phyloP scores from a whole-genome alignment of 192 early-diverging fungal species.

The Linnemannia zychae region DNA sequence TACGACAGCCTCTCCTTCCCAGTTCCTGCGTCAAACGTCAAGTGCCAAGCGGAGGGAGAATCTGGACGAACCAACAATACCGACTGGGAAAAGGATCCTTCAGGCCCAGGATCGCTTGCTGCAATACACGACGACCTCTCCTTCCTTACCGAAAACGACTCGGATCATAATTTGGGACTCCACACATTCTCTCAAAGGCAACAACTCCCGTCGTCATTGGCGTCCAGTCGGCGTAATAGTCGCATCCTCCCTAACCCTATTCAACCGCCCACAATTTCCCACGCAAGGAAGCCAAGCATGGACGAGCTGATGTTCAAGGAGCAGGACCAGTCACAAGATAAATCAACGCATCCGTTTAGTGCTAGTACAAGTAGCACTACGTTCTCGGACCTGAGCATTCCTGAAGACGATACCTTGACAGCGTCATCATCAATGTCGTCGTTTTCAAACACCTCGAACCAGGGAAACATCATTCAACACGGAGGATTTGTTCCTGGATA shows the following conservation, averaged over 20 bases:
- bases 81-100: background rate
- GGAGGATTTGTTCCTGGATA: constrained; percentile 30
- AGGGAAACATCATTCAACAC: background rate
- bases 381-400: constrained; percentile 1
- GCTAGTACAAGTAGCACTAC: background rate
- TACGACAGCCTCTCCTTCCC: background rate
- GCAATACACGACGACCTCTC: background rate
- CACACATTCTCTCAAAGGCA: background rate
- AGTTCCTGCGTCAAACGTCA: background rate
- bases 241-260: constrained; percentile 43
- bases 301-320: constrained; percentile 7
- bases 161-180: background rate
- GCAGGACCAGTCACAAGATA: background rate
- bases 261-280: constrained; percentile 23
- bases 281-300: constrained; percentile 12
- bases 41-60: background rate
- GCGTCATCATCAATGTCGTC: constrained; percentile 1
- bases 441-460: background rate
- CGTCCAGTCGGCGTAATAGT: constrained; percentile 24
- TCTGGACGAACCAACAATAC: background rate
- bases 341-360: background rate
- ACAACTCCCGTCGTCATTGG: background rate
- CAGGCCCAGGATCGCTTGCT: background rate
- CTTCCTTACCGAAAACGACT: background rate
- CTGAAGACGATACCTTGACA: constrained; percentile 8